These are phyloP conservation scores for Calonectria honghensis DNA, from an alignment of 2,329 filamentous ascomycete species.

Conservation along the genomic window DNA sequence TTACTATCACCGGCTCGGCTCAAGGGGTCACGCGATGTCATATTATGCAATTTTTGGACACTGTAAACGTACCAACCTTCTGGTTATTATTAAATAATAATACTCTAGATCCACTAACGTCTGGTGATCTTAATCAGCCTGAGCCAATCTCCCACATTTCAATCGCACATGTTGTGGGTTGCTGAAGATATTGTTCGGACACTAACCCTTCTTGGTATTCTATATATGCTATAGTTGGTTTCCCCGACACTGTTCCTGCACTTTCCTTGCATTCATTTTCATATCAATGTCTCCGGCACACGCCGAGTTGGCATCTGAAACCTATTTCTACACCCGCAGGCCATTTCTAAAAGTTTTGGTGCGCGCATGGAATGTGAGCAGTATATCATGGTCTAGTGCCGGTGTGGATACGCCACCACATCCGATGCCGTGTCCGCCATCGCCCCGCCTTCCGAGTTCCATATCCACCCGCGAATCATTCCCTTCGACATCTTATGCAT, in stretches of 20 bases:
- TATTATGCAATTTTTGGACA: neutral
- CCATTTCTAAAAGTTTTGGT: slow-evolving; percentile 65
- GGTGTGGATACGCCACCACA: slow-evolving; percentile 77
- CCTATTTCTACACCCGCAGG: slow-evolving; percentile 64
- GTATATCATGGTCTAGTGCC: slow-evolving; percentile 78
- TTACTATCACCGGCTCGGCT: slow-evolving; percentile 27
- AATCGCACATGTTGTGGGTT: slow-evolving; percentile 60
- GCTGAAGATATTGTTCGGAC: slow-evolving; percentile 63
- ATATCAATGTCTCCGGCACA: slow-evolving; percentile 80
- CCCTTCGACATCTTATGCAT: slow-evolving; percentile 68
- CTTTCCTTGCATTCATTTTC: slow-evolving; percentile 62
- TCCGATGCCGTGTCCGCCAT: slow-evolving; percentile 73
- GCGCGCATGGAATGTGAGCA: slow-evolving; percentile 76
- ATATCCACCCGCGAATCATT: slow-evolving; percentile 77
- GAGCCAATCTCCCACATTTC: neutral
- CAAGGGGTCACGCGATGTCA: neutral
- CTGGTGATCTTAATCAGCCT: neutral
- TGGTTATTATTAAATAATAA: neutral
- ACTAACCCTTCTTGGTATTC: slow-evolving; percentile 59
- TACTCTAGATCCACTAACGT: neutral
- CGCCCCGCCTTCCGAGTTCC: slow-evolving; percentile 77
- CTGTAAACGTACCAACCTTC: neutral
- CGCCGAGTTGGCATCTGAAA: slow-evolving; percentile 64
- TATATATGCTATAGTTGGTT: slow-evolving; percentile 57
- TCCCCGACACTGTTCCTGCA: slow-evolving; percentile 65